Percentiles rank a stretch among this genome's conserved stretches.
Evolutionary conservation across 257 asterid genomes (phyloP).

Genomic region (Euphrasia confusa): DNA sequence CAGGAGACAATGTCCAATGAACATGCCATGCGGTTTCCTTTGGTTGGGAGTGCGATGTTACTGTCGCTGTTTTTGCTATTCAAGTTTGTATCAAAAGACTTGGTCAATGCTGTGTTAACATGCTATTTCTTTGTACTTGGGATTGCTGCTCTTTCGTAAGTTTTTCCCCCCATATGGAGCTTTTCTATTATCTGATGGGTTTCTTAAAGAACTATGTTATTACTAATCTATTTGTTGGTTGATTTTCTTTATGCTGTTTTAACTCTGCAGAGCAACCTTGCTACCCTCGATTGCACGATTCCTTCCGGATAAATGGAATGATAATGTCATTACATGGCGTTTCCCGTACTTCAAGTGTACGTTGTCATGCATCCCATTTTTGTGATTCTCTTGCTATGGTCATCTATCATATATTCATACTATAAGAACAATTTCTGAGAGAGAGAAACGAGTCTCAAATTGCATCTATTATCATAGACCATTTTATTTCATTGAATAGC

Average conservation of each 20-base stretch:
- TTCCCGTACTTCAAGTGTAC: constrained; percentile 62
- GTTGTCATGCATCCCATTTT: constrained; percentile 13
- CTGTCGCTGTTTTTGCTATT: constrained; percentile 76
- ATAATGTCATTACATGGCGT: constrained; percentile 53
- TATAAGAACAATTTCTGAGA: no score
- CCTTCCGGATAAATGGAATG: constrained; percentile 69
- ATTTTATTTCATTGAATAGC: no score
- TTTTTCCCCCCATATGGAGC: constrained; percentile 33
- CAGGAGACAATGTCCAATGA: constrained; percentile 90
- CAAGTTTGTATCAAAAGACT: constrained; percentile 76
- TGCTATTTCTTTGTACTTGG: constrained; percentile 78
- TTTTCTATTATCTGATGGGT: neutral
- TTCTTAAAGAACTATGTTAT: neutral
- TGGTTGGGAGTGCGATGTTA: constrained; percentile 86
- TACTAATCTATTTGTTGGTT: neutral
- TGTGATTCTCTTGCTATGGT: neutral
- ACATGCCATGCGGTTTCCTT: constrained; percentile 84
- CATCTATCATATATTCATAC: no score
- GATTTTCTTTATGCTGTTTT: constrained; percentile 4
- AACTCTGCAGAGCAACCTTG: constrained; percentile 61
- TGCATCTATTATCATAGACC: no score
- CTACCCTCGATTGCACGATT: constrained; percentile 59
- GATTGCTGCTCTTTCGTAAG: constrained; percentile 75
- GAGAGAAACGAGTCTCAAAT: no score
- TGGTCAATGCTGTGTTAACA: constrained; percentile 85